phyloP scores from a whole-genome alignment of 2,329 filamentous ascomycete species.

The Neonectria ditissima region DNA sequence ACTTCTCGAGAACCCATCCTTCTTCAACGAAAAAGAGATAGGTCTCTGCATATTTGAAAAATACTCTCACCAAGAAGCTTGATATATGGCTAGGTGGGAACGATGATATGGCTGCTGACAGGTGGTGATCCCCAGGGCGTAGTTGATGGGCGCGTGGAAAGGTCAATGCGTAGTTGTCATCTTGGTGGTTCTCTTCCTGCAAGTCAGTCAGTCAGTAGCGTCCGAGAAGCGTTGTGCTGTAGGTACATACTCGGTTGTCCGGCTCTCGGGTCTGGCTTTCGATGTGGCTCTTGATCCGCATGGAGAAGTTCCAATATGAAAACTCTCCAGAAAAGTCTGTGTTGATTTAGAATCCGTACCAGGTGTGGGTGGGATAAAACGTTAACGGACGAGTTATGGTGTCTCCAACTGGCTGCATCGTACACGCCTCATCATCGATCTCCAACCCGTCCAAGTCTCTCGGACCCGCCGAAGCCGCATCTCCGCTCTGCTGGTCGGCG shows the following conservation, averaged over 20 bases:
- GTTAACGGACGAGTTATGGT: conserved; percentile 14
- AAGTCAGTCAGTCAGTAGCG: conserved; percentile 9
- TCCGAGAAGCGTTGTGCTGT: not conserved
- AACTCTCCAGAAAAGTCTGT: conserved; percentile 64
- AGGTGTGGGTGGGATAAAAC: conserved; percentile 14
- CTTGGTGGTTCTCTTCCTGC: conserved; percentile 43
- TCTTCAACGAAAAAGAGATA: conserved; percentile 62
- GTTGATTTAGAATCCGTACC: conserved; percentile 2
- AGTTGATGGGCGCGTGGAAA: conserved; percentile 56
- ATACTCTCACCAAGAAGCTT: conserved; percentile 59
- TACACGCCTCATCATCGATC: conserved; percentile 3
- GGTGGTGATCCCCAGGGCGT: conserved; percentile 54
- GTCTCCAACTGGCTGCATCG: conserved; percentile 7
- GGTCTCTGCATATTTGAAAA: conserved; percentile 61
- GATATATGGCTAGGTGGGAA: conserved; percentile 61
- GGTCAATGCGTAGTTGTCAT: conserved; percentile 54
- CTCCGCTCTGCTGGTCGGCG: not conserved
- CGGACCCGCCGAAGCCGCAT: not conserved
- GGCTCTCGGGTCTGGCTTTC: conserved; percentile 49
- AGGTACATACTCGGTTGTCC: conserved; percentile 40
- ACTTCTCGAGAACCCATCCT: conserved; percentile 54
- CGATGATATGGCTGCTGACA: conserved; percentile 48
- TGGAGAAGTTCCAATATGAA: conserved; percentile 65
- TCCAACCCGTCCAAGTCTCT: not conserved
- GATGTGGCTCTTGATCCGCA: conserved; percentile 61